phyloP scores from a whole-genome alignment of 2,329 filamentous ascomycete species.

The Teratosphaeria viscida region DNA sequence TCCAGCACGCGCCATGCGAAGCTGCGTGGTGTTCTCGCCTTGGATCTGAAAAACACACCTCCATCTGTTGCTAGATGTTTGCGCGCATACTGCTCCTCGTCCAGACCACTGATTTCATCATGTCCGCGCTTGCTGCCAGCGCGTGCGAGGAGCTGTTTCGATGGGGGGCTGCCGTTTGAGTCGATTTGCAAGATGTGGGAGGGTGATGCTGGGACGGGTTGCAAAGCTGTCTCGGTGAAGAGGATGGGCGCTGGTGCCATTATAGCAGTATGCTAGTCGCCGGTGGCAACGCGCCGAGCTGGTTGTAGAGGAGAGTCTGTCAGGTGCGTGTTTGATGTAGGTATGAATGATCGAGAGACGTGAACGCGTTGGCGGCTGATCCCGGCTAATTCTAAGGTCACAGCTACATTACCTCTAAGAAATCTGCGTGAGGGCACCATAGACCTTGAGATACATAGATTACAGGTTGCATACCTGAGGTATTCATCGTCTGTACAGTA shows the following conservation, averaged over 20 bases:
- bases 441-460: too few relatives aligned
- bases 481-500: too few relatives aligned
- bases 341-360: slow-evolving; percentile 1
- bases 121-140: slow-evolving; percentile 25
- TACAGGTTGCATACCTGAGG: too few relatives aligned
- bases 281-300: neutral
- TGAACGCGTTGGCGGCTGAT: neutral
- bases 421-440: too few relatives aligned
- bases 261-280: neutral
- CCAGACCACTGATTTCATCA: slow-evolving; percentile 39
- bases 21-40: slow-evolving; percentile 65
- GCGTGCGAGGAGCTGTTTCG: slow-evolving; percentile 30
- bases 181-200: slow-evolving; percentile 55
- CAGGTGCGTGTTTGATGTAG: neutral
- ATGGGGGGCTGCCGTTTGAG: slow-evolving; percentile 51
- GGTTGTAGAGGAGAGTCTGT: neutral
- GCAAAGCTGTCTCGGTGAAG: slow-evolving; percentile 19
- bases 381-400: neutral
- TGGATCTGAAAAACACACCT: slow-evolving; percentile 73
- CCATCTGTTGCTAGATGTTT: slow-evolving; percentile 67
- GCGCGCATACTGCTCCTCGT: slow-evolving; percentile 62
- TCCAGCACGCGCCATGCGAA: slow-evolving; percentile 89
- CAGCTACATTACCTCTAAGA: too few relatives aligned
- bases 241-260: slow-evolving; percentile 14
- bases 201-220: slow-evolving; percentile 12